Evolutionary conservation across 495 filamentous ascomycete species (phyloP).

Genomic region (Penicillium lagena): DNA sequence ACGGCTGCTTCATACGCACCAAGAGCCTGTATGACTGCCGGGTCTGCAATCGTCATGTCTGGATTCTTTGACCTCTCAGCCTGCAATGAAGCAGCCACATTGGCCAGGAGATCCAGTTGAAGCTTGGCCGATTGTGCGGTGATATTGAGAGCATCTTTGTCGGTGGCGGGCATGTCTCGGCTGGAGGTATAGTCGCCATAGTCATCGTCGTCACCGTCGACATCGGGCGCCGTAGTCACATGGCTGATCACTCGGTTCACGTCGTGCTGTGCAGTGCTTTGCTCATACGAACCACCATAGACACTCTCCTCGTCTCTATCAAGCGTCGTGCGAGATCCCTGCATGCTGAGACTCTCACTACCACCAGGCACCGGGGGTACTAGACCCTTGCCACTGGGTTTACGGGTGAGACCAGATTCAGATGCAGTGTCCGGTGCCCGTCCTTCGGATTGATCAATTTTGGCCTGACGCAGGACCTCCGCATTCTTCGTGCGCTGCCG

Average conservation of each 20-base stretch:
- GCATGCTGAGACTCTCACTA: slow-evolving; percentile 35
- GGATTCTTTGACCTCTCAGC: slow-evolving; percentile 65
- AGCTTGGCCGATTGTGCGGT: slow-evolving; percentile 91
- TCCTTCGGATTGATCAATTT: slow-evolving; percentile 51
- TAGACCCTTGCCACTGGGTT: slow-evolving; percentile 32
- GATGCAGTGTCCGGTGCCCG: slow-evolving; percentile 22
- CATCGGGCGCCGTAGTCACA: slow-evolving; percentile 36
- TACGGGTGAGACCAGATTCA: slow-evolving; percentile 25
- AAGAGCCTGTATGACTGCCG: slow-evolving; percentile 71
- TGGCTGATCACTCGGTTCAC: slow-evolving; percentile 41
- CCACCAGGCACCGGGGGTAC: slow-evolving; percentile 27
- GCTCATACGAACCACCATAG: slow-evolving; percentile 51
- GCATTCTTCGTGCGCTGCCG: slow-evolving; percentile 63
- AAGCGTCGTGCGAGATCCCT: slow-evolving; percentile 46
- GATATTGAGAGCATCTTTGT: slow-evolving; percentile 90
- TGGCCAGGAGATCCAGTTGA: slow-evolving; percentile 81
- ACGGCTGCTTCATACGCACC: slow-evolving; percentile 85
- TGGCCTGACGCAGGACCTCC: slow-evolving; percentile 71
- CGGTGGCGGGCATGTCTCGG: slow-evolving; percentile 61
- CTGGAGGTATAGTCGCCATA: slow-evolving; percentile 78
- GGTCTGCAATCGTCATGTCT: slow-evolving; percentile 61
- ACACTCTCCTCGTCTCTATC: slow-evolving; percentile 53
- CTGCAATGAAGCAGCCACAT: slow-evolving; percentile 76
- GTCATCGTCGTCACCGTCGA: slow-evolving; percentile 74
- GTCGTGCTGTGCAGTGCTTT: slow-evolving; percentile 46